Conservation (phyloP, 2,329 filamentous ascomycete species). For the Aspergillus quadricinctus region DNA sequence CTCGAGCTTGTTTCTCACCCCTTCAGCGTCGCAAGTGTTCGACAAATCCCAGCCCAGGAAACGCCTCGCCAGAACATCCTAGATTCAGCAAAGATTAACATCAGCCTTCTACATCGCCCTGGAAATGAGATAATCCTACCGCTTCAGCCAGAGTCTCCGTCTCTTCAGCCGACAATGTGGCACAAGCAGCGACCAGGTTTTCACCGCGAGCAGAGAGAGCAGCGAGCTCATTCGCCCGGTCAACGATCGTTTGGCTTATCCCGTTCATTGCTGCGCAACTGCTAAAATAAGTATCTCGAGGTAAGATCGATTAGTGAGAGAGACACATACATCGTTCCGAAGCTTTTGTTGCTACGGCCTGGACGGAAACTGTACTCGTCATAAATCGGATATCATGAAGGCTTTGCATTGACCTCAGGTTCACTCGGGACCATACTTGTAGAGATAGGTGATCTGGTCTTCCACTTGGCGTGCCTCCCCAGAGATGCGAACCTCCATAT, state of each 20-base stretch:
- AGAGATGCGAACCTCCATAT: slow-evolving; percentile 54
- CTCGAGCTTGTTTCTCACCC: slow-evolving; percentile 6
- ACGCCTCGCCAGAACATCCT: slow-evolving; percentile 16
- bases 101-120: slow-evolving; percentile 1
- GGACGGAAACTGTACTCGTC: slow-evolving; percentile 41
- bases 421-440: slow-evolving; percentile 46
- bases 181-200: slow-evolving; percentile 70
- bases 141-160: slow-evolving; percentile 63
- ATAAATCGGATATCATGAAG: not conserved
- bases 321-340: slow-evolving; percentile 61
- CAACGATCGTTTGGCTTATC: slow-evolving; percentile 65
- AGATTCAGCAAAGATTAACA: not conserved
- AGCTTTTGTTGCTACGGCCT: slow-evolving; percentile 73
- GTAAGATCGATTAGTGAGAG: not conserved
- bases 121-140: slow-evolving; percentile 34
- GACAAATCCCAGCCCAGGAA: slow-evolving; percentile 15
- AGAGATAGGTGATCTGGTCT: slow-evolving; percentile 62
- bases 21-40: not conserved
- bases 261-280: slow-evolving; percentile 84
- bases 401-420: not conserved
- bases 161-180: slow-evolving; percentile 62
- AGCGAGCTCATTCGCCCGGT: slow-evolving; percentile 71
- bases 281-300: not conserved
- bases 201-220: slow-evolving; percentile 66
- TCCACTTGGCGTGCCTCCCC: slow-evolving; percentile 40